Evolutionary conservation across 2,329 filamentous ascomycete genomes (phyloP).

Genomic region (Fusarium foetens): DNA sequence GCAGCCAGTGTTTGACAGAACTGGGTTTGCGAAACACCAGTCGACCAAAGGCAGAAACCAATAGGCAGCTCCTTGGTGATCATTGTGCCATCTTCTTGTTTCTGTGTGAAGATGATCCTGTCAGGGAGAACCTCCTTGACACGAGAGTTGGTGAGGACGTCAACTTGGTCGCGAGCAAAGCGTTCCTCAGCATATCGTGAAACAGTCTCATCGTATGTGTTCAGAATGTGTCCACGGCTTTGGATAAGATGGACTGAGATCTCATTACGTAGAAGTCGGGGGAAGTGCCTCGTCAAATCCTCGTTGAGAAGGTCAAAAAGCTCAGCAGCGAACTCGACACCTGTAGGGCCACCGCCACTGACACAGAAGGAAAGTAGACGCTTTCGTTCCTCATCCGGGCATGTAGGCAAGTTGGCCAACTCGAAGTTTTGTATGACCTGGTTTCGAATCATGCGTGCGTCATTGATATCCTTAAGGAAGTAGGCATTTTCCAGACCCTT

Average conservation of each 20-base stretch:
- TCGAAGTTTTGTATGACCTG: constrained; percentile 90
- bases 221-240: constrained; percentile 92
- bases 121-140: constrained; percentile 89
- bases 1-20: constrained; percentile 80
- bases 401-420: constrained; percentile 90
- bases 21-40: constrained; percentile 87
- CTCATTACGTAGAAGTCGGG: constrained; percentile 91
- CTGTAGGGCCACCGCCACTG: constrained; percentile 77
- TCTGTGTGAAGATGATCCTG: constrained; percentile 89
- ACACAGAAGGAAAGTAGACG: constrained; percentile 95
- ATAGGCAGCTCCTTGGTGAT: constrained; percentile 94
- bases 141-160: constrained; percentile 90
- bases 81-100: constrained; percentile 74
- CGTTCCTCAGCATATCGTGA: constrained; percentile 91
- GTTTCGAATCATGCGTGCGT: constrained; percentile 90
- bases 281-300: constrained; percentile 85
- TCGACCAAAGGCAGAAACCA: constrained; percentile 98
- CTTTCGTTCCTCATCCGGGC: constrained; percentile 84
- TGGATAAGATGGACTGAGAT: constrained; percentile 98
- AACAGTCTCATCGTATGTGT: constrained; percentile 96
- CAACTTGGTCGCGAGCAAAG: constrained; percentile 90
- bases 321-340: constrained; percentile 95
- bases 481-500: constrained; percentile 93
- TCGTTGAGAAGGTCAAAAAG: constrained; percentile 97
- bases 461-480: constrained; percentile 94